These are phyloP conservation scores for Oryza meyeriana DNA, from an alignment of 176 grass and related monocot species.

Conservation along the genomic window DNA sequence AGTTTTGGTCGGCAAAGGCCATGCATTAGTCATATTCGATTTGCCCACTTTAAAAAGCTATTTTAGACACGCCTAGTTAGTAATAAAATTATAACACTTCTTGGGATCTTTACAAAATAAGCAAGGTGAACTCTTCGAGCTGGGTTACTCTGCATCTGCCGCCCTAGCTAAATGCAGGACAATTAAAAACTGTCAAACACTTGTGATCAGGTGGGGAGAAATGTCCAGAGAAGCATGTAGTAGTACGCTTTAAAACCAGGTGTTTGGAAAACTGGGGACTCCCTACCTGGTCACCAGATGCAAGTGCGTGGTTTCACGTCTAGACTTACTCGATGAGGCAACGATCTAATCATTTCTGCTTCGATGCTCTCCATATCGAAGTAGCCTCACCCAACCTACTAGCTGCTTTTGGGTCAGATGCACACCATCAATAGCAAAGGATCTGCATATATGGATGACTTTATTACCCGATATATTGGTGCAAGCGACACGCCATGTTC, in stretches of 20 bases:
- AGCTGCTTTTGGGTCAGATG: not conserved
- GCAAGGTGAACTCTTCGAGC: not conserved
- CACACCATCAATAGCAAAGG: not conserved
- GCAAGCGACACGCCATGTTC: conserved; percentile 50
- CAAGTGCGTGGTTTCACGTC: not conserved
- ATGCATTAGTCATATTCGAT: conserved; percentile 22
- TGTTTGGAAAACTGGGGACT: not conserved
- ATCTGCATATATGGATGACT: conserved; percentile 12
- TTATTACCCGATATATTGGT: not conserved
- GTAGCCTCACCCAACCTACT: conserved; percentile 31
- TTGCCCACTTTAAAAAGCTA: not conserved
- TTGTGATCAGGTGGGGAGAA: not conserved
- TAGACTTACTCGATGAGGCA: conserved; percentile 17
- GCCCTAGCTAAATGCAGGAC: not conserved
- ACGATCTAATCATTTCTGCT: not conserved
- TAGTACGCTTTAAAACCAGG: conserved; percentile 13
- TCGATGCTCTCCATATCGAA: not conserved
- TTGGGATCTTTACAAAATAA: conserved; percentile 6
- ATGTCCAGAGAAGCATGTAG: not conserved
- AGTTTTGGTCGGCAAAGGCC: conserved; percentile 17
- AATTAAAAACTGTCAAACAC: not conserved
- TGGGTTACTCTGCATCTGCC: conserved; percentile 17
- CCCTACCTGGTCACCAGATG: not conserved
- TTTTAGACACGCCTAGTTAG: not conserved
- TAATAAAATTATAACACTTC: not conserved